Percentiles rank a stretch among this genome's conserved stretches.
These are phyloP conservation scores for Lasiodiplodia theobromae DNA, from an alignment of 2,329 filamentous ascomycete species.

Conservation along the genomic window DNA sequence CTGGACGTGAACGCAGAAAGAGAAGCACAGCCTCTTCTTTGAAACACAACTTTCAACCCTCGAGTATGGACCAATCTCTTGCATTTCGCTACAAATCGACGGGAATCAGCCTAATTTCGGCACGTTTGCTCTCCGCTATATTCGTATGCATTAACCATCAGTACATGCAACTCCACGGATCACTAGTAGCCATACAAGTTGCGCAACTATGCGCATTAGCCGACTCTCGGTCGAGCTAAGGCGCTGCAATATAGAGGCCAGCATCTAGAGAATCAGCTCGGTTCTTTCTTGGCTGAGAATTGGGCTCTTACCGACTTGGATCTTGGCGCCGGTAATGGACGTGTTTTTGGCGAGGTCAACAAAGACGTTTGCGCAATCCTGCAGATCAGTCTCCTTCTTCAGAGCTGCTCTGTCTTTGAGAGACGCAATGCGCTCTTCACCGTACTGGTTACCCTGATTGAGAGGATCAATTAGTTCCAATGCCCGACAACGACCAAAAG, in stretches of 20 bases:
- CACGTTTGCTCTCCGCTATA: background rate
- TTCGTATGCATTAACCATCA: background rate
- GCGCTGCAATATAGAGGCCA: conserved; percentile 26
- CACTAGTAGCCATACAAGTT: background rate
- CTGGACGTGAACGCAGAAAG: background rate
- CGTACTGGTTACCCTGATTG: conserved; percentile 52
- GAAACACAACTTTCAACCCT: background rate
- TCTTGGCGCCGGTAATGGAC: conserved; percentile 56
- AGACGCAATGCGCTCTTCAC: conserved; percentile 62
- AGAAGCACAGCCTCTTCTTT: background rate
- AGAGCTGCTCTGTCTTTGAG: conserved; percentile 65
- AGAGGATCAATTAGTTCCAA: background rate
- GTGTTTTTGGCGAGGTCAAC: conserved; percentile 62
- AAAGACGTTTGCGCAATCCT: conserved; percentile 64
- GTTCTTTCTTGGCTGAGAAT: background rate
- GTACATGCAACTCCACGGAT: background rate
- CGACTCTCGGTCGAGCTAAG: background rate
- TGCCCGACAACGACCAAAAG: background rate
- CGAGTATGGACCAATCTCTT: background rate
- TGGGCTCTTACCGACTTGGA: conserved; percentile 50
- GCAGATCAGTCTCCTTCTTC: conserved; percentile 62
- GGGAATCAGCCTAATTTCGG: background rate
- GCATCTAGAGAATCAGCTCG: conserved; percentile 19
- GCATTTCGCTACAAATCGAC: background rate
- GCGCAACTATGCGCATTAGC: background rate